Percentiles rank a stretch among this genome's conserved stretches.
These are phyloP conservation scores for Posidonia australis DNA, from an alignment of 106 monocot species.

Conservation along the genomic window DNA sequence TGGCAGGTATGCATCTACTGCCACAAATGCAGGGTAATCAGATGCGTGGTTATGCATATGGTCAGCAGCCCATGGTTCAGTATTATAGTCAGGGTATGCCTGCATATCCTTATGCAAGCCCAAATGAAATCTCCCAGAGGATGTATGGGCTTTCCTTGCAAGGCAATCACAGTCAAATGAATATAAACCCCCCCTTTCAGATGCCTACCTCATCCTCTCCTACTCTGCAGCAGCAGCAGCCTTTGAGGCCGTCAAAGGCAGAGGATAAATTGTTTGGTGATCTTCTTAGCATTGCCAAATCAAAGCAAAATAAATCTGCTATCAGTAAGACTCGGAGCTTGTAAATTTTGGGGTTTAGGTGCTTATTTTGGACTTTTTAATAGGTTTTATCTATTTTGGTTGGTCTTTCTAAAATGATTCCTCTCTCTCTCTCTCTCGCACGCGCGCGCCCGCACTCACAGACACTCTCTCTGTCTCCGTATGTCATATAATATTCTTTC, in stretches of 20 bases:
- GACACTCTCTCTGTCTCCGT: neutral
- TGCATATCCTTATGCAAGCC: slow-evolving; percentile 10
- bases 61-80: slow-evolving; percentile 5
- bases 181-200: slow-evolving; percentile 9
- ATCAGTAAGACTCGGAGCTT: slow-evolving; percentile 12
- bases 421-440: neutral
- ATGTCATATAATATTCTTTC: neutral
- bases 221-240: slow-evolving; percentile 22
- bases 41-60: slow-evolving; percentile 9
- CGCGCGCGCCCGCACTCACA: too few species aligned
- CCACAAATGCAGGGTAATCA: slow-evolving; percentile 1
- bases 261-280: slow-evolving; percentile 42
- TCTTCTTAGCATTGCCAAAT: slow-evolving; percentile 32
- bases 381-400: neutral
- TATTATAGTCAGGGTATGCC: slow-evolving; percentile 3
- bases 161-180: slow-evolving; percentile 14
- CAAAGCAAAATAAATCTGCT: slow-evolving; percentile 23
- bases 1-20: slow-evolving; percentile 6
- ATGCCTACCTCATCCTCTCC: slow-evolving; percentile 14
- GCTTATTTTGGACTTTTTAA: neutral
- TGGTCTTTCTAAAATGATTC: neutral
- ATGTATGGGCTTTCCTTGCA: slow-evolving; percentile 66
- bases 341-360: neutral
- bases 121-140: slow-evolving; percentile 45
- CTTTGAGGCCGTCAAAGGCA: slow-evolving; percentile 33